Conservation (phyloP, 164 flowering plant species). For the Echeveria elegans region DNA sequence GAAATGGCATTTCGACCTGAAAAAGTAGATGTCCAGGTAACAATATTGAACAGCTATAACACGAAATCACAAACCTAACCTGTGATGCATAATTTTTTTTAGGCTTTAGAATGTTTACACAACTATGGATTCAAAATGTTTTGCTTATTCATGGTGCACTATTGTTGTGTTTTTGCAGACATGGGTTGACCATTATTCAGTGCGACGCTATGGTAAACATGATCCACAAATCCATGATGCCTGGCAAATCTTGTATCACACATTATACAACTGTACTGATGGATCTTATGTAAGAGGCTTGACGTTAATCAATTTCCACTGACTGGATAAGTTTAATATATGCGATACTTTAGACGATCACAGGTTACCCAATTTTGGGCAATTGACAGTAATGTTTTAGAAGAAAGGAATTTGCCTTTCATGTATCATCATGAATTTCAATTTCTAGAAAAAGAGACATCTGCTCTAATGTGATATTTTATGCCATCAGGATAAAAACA, state of each 20-base stretch:
- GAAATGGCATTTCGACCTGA: conserved; percentile 63
- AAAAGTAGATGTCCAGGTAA: conserved; percentile 51
- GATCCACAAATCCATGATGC: conserved; percentile 45
- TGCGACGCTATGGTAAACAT: conserved; percentile 47
- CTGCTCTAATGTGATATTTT: not conserved
- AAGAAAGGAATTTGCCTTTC: not conserved
- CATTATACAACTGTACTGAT: conserved; percentile 74
- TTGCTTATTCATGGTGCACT: not conserved
- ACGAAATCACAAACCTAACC: not conserved
- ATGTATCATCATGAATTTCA: not conserved
- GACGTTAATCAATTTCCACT: not conserved
- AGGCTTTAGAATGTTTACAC: not conserved
- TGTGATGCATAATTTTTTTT: not conserved
- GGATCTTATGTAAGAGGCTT: conserved; percentile 50
- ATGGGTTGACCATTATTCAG: conserved; percentile 48
- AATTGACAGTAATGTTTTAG: not conserved
- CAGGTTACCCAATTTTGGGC: not conserved
- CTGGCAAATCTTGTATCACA: conserved; percentile 54
- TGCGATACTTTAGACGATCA: not conserved
- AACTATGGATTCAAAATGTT: not conserved
- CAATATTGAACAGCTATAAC: not conserved
- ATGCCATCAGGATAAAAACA: conserved; percentile 58
- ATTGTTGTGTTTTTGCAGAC: conserved; percentile 20
- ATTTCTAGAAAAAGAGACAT: not conserved
- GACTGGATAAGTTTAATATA: not conserved